Evolutionary conservation across 1,284 basidiomycete genomes (phyloP).

Genomic region (Heterobasidion irregulare): DNA sequence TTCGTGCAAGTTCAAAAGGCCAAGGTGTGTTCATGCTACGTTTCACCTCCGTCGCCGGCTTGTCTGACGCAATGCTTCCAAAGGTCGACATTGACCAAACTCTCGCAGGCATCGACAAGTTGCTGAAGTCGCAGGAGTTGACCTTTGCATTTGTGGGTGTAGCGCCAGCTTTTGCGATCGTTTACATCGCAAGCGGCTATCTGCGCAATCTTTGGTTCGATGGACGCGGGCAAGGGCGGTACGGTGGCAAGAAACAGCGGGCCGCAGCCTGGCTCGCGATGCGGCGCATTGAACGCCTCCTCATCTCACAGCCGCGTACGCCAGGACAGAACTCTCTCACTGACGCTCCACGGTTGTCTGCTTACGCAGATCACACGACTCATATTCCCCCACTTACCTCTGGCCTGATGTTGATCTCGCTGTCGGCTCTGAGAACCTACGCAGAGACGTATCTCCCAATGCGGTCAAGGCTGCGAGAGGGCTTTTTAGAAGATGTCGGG

Average conservation of each 20-base stretch:
- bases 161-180: conserved; percentile 79
- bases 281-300: conserved; percentile 68
- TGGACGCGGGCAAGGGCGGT: conserved; percentile 35
- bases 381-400: conserved; percentile 49
- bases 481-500: conserved; percentile 80
- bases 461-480: conserved; percentile 55
- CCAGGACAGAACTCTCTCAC: conserved; percentile 4
- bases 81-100: conserved; percentile 86
- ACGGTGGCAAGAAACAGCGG: conserved; percentile 43
- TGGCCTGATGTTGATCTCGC: conserved; percentile 67
- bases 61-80: conserved; percentile 19
- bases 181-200: conserved; percentile 63
- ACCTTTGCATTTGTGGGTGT: conserved; percentile 98
- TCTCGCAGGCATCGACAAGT: conserved; percentile 81
- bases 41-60: background rate
- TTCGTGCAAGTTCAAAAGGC: conserved; percentile 97
- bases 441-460: conserved; percentile 46
- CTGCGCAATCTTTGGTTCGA: conserved; percentile 40
- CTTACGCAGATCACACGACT: background rate
- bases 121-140: conserved; percentile 91
- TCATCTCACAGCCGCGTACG: conserved; percentile 39
- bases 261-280: conserved; percentile 53
- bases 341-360: background rate
- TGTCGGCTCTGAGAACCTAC: conserved; percentile 59
- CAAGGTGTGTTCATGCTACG: conserved; percentile 48